phyloP scores from a whole-genome alignment of 805 yeast species.

The Komagataella kurtzmanii region DNA sequence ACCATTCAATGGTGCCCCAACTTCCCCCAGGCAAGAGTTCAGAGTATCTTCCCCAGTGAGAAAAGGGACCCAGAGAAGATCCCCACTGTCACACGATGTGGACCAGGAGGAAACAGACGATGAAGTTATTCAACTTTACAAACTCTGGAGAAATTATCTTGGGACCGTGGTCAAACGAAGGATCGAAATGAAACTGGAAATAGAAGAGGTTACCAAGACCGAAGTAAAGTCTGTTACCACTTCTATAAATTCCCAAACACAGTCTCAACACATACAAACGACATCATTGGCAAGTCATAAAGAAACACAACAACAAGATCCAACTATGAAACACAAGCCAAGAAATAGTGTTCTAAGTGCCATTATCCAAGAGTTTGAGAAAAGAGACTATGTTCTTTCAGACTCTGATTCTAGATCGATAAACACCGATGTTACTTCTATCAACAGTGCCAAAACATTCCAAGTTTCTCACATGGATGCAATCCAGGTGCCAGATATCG shows the following conservation, averaged over 20 bases:
- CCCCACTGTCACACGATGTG: neutral
- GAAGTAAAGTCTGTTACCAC: neutral
- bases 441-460: neutral
- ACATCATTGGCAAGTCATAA: neutral
- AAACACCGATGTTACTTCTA: neutral
- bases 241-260: neutral
- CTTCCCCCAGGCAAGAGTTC: neutral
- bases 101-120: conserved; percentile 1
- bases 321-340: neutral
- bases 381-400: neutral
- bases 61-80: neutral
- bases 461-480: neutral
- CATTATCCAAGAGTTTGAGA: neutral
- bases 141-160: conserved; percentile 15
- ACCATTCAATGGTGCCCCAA: neutral
- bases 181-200: conserved; percentile 15
- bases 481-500: neutral
- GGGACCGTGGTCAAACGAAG: conserved; percentile 12
- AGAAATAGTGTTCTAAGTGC: neutral
- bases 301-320: neutral
- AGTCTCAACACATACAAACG: neutral
- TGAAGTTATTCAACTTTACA: neutral
- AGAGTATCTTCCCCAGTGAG: neutral
- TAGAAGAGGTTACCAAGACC: conserved; percentile 5
- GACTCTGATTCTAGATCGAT: neutral